A percentile compares a stretch with the other conserved stretches of the same genome.
Conservation (phyloP, 306 rosid genomes). For the Prunus davidiana region DNA sequence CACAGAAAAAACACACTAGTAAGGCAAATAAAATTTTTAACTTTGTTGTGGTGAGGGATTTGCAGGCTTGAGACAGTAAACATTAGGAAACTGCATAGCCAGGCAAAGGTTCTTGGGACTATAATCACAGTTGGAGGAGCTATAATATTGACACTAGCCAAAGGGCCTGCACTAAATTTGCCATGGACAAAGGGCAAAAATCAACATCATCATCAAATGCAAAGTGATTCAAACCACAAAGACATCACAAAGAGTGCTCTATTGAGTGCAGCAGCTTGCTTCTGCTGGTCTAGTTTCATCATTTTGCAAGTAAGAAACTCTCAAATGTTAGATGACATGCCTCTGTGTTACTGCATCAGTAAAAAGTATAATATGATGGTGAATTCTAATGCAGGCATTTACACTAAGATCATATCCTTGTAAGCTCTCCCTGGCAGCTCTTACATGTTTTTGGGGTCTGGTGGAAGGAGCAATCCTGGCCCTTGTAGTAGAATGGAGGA, state of each 20-base stretch:
- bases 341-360: background rate
- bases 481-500: slow-evolving; percentile 30
- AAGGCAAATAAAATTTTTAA: background rate
- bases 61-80: slow-evolving; percentile 18
- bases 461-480: slow-evolving; percentile 32
- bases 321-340: too few relatives aligned
- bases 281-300: slow-evolving; percentile 37
- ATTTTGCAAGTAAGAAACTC: slow-evolving; percentile 37
- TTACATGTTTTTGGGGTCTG: slow-evolving; percentile 39
- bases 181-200: slow-evolving; percentile 8
- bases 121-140: slow-evolving; percentile 35
- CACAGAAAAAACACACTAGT: background rate
- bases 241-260: slow-evolving; percentile 32
- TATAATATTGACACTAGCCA: slow-evolving; percentile 22
- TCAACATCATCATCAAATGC: background rate
- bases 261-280: slow-evolving; percentile 25
- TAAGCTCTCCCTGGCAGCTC: slow-evolving; percentile 36
- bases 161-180: slow-evolving; percentile 24
- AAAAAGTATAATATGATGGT: background rate
- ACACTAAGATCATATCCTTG: slow-evolving; percentile 40
- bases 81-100: slow-evolving; percentile 8
- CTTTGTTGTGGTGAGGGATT: background rate
- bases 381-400: slow-evolving; percentile 23
- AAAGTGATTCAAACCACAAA: background rate
- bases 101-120: slow-evolving; percentile 26